Conservation (phyloP, 1,139 yeast genomes). For the Pichia sp. region DNA sequence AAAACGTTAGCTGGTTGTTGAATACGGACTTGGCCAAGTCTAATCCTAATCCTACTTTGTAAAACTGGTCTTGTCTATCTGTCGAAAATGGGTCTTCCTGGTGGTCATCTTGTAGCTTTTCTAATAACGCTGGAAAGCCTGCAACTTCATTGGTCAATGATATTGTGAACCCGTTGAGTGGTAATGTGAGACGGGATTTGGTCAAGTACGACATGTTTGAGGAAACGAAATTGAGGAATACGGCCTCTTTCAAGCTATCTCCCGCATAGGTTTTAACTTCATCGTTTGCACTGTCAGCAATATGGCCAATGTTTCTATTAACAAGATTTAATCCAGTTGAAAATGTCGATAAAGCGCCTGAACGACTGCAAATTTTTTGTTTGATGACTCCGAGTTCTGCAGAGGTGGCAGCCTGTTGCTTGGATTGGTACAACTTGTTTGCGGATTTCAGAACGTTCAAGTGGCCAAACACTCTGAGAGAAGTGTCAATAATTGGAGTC, state of each 20-base stretch:
- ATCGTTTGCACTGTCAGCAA: slow-evolving; percentile 41
- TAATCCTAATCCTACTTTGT: slow-evolving; percentile 28
- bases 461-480: slow-evolving; percentile 28
- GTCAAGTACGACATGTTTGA: slow-evolving; percentile 33
- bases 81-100: neutral
- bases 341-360: slow-evolving; percentile 14
- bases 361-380: slow-evolving; percentile 15
- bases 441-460: slow-evolving; percentile 20
- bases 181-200: slow-evolving; percentile 27
- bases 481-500: slow-evolving; percentile 30
- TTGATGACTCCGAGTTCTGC: slow-evolving; percentile 44
- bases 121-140: slow-evolving; percentile 22
- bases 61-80: slow-evolving; percentile 29
- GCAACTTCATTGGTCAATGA: slow-evolving; percentile 28
- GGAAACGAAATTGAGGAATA: slow-evolving; percentile 22
- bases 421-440: slow-evolving; percentile 26
- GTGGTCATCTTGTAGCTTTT: slow-evolving; percentile 11
- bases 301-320: slow-evolving; percentile 42
- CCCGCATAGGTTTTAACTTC: slow-evolving; percentile 34
- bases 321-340: slow-evolving; percentile 40
- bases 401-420: slow-evolving; percentile 29
- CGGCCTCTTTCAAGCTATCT: slow-evolving; percentile 29
- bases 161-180: slow-evolving; percentile 27
- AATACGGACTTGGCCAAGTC: slow-evolving; percentile 33
- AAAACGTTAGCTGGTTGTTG: slow-evolving; percentile 38